Percentiles rank a stretch among this genome's conserved stretches.
phyloP scores from a whole-genome alignment of 805 yeast genomes.

The Clavispora carvajalis region DNA sequence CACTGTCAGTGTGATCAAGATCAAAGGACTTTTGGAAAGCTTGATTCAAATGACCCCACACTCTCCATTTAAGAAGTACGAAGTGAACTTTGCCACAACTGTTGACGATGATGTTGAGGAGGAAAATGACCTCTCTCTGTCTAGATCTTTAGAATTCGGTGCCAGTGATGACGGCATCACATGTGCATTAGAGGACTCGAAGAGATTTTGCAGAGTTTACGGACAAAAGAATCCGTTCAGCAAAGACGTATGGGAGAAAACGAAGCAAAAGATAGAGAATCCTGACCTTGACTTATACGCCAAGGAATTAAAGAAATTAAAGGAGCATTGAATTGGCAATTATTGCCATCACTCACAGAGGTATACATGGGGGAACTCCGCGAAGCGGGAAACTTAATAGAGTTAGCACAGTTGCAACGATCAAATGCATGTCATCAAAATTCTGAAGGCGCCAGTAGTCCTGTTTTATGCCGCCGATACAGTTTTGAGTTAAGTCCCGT shows the following conservation, averaged over 20 bases:
- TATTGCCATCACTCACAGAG: too few species aligned
- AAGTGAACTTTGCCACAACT: not conserved
- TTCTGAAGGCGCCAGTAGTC: too few species aligned
- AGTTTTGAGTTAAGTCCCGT: too few species aligned
- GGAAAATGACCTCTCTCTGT: not conserved
- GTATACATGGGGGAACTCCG: too few species aligned
- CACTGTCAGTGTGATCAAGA: not conserved
- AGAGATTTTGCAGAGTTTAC: conserved; percentile 22
- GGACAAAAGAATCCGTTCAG: conserved; percentile 11
- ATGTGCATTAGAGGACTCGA: conserved; percentile 26
- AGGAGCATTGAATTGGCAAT: too few species aligned
- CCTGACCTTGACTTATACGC: not conserved
- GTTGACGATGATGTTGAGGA: not conserved
- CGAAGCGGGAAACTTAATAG: too few species aligned
- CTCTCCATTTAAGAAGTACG: conserved; percentile 4
- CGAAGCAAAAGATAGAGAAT: not conserved
- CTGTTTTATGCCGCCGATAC: too few species aligned
- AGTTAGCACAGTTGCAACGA: too few species aligned
- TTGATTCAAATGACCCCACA: conserved; percentile 10
- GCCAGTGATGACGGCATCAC: conserved; percentile 21
- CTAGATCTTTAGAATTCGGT: conserved; percentile 4
- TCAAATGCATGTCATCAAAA: too few species aligned
- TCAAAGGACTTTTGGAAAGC: not conserved
- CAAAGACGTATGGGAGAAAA: not conserved
- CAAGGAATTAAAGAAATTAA: not conserved